phyloP scores from a whole-genome alignment of 164 flowering plant species.

The Dillenia suffruticosa region DNA sequence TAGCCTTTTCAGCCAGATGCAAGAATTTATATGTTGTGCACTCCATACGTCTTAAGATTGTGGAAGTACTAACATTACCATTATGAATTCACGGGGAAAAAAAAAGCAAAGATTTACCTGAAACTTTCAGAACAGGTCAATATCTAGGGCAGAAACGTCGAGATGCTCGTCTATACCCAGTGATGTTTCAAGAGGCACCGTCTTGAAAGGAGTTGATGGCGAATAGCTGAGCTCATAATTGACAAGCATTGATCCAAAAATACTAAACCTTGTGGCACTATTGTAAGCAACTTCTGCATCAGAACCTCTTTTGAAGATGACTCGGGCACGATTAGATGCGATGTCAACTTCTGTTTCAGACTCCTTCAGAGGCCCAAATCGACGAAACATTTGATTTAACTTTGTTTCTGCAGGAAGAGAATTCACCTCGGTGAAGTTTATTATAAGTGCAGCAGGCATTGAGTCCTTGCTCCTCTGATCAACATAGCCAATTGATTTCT shows the following conservation, averaged over 20 bases:
- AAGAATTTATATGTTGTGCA: too few relatives aligned
- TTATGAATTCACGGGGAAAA: too few relatives aligned
- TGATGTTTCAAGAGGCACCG: slow-evolving; percentile 21
- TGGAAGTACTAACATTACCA: too few relatives aligned
- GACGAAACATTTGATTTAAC: slow-evolving; percentile 60
- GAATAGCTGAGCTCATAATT: slow-evolving; percentile 61
- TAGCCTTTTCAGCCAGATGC: too few relatives aligned
- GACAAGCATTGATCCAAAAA: slow-evolving; percentile 75
- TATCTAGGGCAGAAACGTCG: slow-evolving; percentile 1
- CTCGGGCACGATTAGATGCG: slow-evolving; percentile 59
- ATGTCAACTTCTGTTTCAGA: slow-evolving; percentile 59
- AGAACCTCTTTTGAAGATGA: slow-evolving; percentile 51
- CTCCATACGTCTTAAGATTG: too few relatives aligned
- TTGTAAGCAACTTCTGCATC: slow-evolving; percentile 91
- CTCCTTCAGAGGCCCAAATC: slow-evolving; percentile 57
- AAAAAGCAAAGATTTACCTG: too few relatives aligned
- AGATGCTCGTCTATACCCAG: slow-evolving; percentile 18
- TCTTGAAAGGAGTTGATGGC: slow-evolving; percentile 24
- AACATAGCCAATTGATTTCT: slow-evolving; percentile 10
- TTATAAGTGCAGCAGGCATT: slow-evolving; percentile 55
- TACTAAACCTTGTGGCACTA: slow-evolving; percentile 76
- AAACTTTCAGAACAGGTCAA: too few relatives aligned
- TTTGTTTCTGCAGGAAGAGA: slow-evolving; percentile 59
- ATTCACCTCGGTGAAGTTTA: slow-evolving; percentile 52
- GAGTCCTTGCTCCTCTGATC: slow-evolving; percentile 20